These are phyloP conservation scores for Cinnamomum chago DNA, from an alignment of 164 flowering plant genomes.

Conservation along the genomic window DNA sequence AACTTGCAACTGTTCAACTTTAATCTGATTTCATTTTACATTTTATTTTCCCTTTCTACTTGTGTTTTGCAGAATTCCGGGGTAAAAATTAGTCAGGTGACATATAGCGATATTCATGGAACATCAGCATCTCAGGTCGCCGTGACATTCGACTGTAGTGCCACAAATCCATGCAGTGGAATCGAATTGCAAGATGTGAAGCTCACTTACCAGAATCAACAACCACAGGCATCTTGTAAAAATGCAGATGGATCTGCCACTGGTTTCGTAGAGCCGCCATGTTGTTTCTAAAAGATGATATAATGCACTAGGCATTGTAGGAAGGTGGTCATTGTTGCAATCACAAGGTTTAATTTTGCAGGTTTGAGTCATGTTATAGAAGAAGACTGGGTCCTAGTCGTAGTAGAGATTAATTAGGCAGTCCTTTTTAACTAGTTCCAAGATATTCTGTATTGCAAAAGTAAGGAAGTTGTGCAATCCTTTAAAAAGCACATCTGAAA, in stretches of 20 bases:
- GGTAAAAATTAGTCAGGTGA: slow-evolving; percentile 36
- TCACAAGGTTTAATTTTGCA: no score
- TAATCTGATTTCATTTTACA: neutral
- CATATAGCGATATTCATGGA: slow-evolving; percentile 38
- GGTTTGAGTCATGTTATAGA: no score
- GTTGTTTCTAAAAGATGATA: neutral
- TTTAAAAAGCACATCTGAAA: no score
- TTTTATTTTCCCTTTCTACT: neutral
- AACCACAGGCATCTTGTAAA: slow-evolving; percentile 25
- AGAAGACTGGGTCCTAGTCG: no score
- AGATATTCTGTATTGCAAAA: no score
- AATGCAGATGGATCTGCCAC: slow-evolving; percentile 16
- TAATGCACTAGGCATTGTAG: neutral
- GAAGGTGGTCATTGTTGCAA: no score
- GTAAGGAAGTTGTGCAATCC: no score
- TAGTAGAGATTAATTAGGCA: no score
- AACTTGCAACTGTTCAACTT: no score
- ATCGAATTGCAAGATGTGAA: slow-evolving; percentile 36
- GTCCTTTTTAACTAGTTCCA: no score
- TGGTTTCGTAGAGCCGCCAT: slow-evolving; percentile 13
- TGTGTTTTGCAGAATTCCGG: slow-evolving; percentile 30
- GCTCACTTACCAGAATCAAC: slow-evolving; percentile 31
- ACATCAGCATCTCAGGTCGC: slow-evolving; percentile 51
- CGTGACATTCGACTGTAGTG: slow-evolving; percentile 51
- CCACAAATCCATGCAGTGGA: slow-evolving; percentile 34